A percentile compares a stretch with the other conserved stretches of the same genome.
These are phyloP conservation scores for Dimargaris cristalligena DNA, from an alignment of 192 early-diverging fungal species.

Conservation along the genomic window DNA sequence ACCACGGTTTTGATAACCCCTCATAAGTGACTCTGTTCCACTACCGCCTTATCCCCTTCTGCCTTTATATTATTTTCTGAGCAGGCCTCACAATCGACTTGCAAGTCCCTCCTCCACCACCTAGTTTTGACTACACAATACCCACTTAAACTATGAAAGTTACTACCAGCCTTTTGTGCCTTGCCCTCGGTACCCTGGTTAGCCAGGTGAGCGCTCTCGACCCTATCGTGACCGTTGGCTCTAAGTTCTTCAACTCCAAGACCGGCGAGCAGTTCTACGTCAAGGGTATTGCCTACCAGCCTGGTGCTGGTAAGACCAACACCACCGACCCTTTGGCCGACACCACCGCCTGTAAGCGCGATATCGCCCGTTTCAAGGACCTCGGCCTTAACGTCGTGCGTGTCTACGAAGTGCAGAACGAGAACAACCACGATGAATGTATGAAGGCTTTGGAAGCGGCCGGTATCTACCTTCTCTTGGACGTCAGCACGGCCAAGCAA, in stretches of 20 bases:
- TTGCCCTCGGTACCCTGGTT: background rate
- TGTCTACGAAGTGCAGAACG: slow-evolving; percentile 49
- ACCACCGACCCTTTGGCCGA: slow-evolving; percentile 42
- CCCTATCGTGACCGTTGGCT: slow-evolving; percentile 45
- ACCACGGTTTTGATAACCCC: no score
- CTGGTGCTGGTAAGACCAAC: slow-evolving; percentile 24
- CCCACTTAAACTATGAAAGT: background rate
- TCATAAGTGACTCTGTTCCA: no score
- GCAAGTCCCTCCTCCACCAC: background rate
- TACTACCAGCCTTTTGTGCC: background rate
- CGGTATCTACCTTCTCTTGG: slow-evolving; percentile 60
- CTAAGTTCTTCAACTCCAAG: slow-evolving; percentile 52
- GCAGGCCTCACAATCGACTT: background rate
- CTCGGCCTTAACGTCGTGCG: slow-evolving; percentile 53
- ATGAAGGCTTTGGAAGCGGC: slow-evolving; percentile 44
- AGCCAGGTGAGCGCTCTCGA: slow-evolving; percentile 24
- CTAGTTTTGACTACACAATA: background rate
- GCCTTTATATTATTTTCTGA: background rate
- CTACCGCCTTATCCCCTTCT: background rate
- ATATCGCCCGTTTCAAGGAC: slow-evolving; percentile 43
- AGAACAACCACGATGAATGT: slow-evolving; percentile 45
- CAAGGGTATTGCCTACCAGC: slow-evolving; percentile 63
- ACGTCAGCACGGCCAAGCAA: slow-evolving; percentile 37
- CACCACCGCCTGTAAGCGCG: slow-evolving; percentile 36
- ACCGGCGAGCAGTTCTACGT: slow-evolving; percentile 59